Evolutionary conservation across 768 basidiomycete genomes (phyloP).

Genomic region (Leccinellum albellum): DNA sequence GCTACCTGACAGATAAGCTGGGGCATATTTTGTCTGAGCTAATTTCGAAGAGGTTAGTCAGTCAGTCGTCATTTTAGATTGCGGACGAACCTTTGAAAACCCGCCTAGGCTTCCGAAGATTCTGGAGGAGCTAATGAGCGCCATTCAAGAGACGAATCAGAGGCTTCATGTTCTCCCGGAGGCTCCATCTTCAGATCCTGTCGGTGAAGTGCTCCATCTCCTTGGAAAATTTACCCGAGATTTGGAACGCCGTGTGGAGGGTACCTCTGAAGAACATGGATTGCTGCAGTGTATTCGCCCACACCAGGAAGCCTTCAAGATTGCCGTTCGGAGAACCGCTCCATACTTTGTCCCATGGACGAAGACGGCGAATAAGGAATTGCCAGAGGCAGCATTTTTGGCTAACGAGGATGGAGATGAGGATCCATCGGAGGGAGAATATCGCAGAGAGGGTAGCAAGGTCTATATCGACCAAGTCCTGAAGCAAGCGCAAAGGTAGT

Average conservation of each 20-base stretch:
- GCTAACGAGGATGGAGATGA: slow-evolving; percentile 36
- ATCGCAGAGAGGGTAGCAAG: neutral
- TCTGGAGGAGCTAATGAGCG: slow-evolving; percentile 50
- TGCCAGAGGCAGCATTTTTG: slow-evolving; percentile 31
- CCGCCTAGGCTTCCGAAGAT: slow-evolving; percentile 55
- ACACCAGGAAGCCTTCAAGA: slow-evolving; percentile 44
- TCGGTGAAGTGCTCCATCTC: slow-evolving; percentile 51
- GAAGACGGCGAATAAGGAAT: slow-evolving; percentile 2
- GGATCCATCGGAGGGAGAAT: neutral
- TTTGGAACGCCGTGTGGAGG: slow-evolving; percentile 45
- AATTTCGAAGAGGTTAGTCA: slow-evolving; percentile 53
- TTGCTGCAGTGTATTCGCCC: slow-evolving; percentile 55
- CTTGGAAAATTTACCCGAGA: slow-evolving; percentile 47
- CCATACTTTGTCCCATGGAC: slow-evolving; percentile 57
- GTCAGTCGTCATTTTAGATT: neutral
- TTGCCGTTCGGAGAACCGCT: slow-evolving; percentile 47
- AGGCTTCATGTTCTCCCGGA: slow-evolving; percentile 38
- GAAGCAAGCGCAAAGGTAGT: slow-evolving; percentile 44
- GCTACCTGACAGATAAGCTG: slow-evolving; percentile 52
- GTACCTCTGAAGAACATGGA: slow-evolving; percentile 49
- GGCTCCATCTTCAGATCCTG: slow-evolving; percentile 52
- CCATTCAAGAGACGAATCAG: slow-evolving; percentile 39
- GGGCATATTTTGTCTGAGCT: slow-evolving; percentile 60
- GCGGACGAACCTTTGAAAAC: neutral
- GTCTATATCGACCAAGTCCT: slow-evolving; percentile 57